Evolutionary conservation across 2,329 filamentous ascomycete species (phyloP), one percentile per base, ranked within the genome.

Genomic region (Beauveria bassiana): DNA sequence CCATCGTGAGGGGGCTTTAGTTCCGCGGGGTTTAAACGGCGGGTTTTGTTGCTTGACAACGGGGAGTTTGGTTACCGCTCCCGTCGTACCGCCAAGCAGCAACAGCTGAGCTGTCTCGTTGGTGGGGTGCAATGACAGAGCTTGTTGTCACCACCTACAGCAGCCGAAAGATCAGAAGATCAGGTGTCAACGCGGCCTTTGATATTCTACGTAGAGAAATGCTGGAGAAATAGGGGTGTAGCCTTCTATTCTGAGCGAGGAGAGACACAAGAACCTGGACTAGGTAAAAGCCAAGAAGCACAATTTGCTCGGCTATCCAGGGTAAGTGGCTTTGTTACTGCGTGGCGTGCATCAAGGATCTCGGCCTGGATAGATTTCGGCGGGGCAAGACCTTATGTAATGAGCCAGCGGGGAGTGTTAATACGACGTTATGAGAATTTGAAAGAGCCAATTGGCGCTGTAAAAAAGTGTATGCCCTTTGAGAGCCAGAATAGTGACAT

Each of bases 1-100:
- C 70, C 70, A 72, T 72, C 14, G 52, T 66, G 59, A 65, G 24
- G 34, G 45, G 5, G 31, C 18, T 38, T 6, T 10, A 14, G 14
- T 40, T 7, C 22, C 6, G 40, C 18, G 8, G 50, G 14, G 3
- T 7, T 49, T 5, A 22, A 49, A 18, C 22, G 40, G 50, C 45
- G 8, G 20, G 6, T 38, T 38, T 6, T 60, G 49, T 60, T 38
- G 57, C 10, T n/a, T 52, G 22, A 12, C 6, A 49, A 24, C 0
- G 24, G 47, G 5, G 7, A 38, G 12, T 26, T 60, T 12, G 24
- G 49, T 52, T 52, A 60, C 57, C 57, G 57, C 34, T n/a, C 51
- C 28, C 6, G 55, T 58, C 20, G 46, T 34, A 58, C 46, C 2
- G 38, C 49, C 49, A 45, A 60, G 26, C 26, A 8, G 47, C 40